Conservation (phyloP, 192 early-diverging fungal genomes). For the Glomus cerebriforme region DNA sequence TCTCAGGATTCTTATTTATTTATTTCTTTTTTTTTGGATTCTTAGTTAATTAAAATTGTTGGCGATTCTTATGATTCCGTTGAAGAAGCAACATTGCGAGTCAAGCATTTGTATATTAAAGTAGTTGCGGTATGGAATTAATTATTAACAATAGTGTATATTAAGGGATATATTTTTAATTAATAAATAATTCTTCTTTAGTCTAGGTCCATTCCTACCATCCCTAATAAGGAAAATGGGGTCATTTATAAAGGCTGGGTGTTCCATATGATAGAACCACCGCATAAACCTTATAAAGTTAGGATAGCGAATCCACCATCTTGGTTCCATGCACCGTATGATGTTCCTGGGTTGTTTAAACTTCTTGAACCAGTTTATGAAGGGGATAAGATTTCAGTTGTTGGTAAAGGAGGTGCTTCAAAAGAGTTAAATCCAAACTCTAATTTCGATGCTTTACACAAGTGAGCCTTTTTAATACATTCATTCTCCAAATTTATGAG, state of each 20-base stretch:
- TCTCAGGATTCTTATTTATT: neutral
- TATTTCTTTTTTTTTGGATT: conserved; percentile 5
- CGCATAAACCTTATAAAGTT: neutral
- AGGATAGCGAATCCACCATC: neutral
- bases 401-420: neutral
- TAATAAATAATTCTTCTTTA: neutral
- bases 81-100: conserved; percentile 32
- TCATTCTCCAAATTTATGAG: neutral
- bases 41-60: conserved; percentile 27
- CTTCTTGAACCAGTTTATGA: conserved; percentile 18
- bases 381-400: neutral
- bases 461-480: neutral
- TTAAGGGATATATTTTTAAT: too few species aligned
- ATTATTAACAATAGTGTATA: neutral
- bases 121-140: conserved; percentile 10
- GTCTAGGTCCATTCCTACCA: neutral
- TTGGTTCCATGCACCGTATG: neutral
- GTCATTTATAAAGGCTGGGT: neutral
- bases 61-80: conserved; percentile 28
- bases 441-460: neutral
- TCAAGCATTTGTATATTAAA: conserved; percentile 45
- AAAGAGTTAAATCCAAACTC: neutral
- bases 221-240: neutral
- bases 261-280: conserved; percentile 21
- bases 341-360: neutral